These are phyloP conservation scores for Cladosporium sp. DNA, from an alignment of 2,329 filamentous ascomycete species.

Conservation along the genomic window DNA sequence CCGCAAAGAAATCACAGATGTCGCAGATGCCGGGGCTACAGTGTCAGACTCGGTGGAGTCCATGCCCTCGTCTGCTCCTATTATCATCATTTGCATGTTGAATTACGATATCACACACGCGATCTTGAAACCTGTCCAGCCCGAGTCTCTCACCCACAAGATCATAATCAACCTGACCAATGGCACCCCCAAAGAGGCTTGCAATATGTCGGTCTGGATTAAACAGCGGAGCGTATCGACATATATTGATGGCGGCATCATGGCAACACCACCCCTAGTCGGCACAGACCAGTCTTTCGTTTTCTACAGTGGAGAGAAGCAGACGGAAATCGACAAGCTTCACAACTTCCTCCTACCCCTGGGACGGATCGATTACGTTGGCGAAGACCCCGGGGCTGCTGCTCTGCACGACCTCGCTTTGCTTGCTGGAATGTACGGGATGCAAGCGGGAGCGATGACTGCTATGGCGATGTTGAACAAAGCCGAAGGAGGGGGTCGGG, in stretches of 20 bases:
- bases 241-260: background rate
- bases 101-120: background rate
- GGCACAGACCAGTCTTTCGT: background rate
- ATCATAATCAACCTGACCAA: background rate
- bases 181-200: background rate
- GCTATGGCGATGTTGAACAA: background rate
- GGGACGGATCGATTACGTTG: background rate
- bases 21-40: background rate
- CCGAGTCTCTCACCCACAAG: background rate
- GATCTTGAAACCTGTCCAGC: background rate
- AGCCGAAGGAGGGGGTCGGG: background rate
- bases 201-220: background rate
- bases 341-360: background rate
- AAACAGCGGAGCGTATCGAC: background rate
- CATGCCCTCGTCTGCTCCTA: background rate
- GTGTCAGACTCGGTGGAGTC: background rate
- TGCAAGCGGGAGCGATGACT: background rate
- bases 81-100: background rate
- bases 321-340: background rate
- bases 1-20: background rate
- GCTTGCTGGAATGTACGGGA: background rate
- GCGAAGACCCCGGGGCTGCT: background rate
- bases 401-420: background rate
- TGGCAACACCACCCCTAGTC: background rate
- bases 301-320: background rate